Evolutionary conservation across 163 green algal genomes (phyloP), one percentile per base, ranked within the genome.

Genomic region (Smithsoniella earleae): DNA sequence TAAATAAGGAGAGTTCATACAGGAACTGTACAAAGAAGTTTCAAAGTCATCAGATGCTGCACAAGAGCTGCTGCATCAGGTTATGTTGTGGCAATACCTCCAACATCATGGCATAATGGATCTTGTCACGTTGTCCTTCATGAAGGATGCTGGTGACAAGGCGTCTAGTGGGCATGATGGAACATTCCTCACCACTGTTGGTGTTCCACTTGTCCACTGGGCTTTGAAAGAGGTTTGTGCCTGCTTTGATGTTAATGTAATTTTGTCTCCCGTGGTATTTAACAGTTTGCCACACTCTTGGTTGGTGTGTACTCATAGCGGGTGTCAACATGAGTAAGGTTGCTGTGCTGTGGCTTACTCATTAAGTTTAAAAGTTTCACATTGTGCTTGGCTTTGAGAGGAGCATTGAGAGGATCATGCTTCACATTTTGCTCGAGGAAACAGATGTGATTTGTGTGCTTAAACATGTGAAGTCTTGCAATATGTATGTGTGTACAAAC

Each of bases 71-170:
- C 58, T 69, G 58, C 58, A 69, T 18, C 58, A 69, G 18, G 58
- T 69, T 30, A 30, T 69, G 58, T 33, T 69, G 3, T 69, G 58
- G 58, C 58, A 69, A 31, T 69, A 69, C 58, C 58, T 69, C 6
- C 40, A 69, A 31, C 58, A 69, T 38, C 58, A 31, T n/a, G 43
- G 20, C 25, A 13, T 69, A 5, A 69, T 69, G 58, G 58, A 16
- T 33, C 58, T 69, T 30, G 58, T 69, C 30, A 34, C 31, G 58
- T 36, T 69, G n/a, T 30, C 58, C 18, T 33, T 69, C 6, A n/a
- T 25, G n/a, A 30, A 69, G 16, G 58, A 69, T 30, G 58, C 58
- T 5, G 58, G 16, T 5, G 3, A n/a, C 2, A 38, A 34, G 1
- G 0, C 20, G 0, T 18, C 25, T 16, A 16, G 43, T 27, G 49